Evolutionary conservation across 2,329 filamentous ascomycete species (phyloP).

Genomic region (Parastagonospora nodorum): DNA sequence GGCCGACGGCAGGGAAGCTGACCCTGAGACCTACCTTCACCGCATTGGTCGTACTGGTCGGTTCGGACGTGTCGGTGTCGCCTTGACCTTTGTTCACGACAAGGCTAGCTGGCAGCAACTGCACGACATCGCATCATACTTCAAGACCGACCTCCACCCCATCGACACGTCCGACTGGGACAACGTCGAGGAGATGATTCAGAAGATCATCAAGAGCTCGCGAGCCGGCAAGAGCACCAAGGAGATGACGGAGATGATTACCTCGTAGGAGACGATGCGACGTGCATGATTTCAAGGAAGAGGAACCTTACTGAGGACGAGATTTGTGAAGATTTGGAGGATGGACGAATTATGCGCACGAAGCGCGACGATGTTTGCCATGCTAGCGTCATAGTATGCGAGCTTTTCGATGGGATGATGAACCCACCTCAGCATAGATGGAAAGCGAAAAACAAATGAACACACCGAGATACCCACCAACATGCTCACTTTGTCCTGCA

Average conservation of each 20-base stretch:
- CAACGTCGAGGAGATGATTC: slow-evolving; percentile 79
- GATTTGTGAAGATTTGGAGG: slow-evolving; percentile 1
- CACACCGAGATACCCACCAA: slow-evolving; percentile 29
- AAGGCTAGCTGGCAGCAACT: slow-evolving; percentile 80
- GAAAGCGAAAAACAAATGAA: slow-evolving; percentile 10
- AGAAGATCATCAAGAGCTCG: slow-evolving; percentile 60
- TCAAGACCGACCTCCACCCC: slow-evolving; percentile 78
- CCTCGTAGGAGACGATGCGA: slow-evolving; percentile 1
- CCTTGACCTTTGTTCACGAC: slow-evolving; percentile 92
- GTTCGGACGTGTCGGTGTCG: slow-evolving; percentile 94
- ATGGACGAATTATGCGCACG: neutral
- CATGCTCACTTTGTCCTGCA: neutral
- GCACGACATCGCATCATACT: slow-evolving; percentile 77
- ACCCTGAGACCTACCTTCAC: slow-evolving; percentile 95
- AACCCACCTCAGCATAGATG: slow-evolving; percentile 8
- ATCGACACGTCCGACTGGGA: slow-evolving; percentile 92
- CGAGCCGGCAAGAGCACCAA: slow-evolving; percentile 48
- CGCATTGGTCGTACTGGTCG: slow-evolving; percentile 96
- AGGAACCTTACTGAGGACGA: neutral
- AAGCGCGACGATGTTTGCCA: neutral
- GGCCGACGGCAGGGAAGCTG: slow-evolving; percentile 68
- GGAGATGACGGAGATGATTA: slow-evolving; percentile 44
- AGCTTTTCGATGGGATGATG: slow-evolving; percentile 2
- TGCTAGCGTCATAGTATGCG: slow-evolving; percentile 3
- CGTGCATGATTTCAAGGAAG: neutral